phyloP scores from a whole-genome alignment of 257 asterid genomes.

The Solanum sejunctum region DNA sequence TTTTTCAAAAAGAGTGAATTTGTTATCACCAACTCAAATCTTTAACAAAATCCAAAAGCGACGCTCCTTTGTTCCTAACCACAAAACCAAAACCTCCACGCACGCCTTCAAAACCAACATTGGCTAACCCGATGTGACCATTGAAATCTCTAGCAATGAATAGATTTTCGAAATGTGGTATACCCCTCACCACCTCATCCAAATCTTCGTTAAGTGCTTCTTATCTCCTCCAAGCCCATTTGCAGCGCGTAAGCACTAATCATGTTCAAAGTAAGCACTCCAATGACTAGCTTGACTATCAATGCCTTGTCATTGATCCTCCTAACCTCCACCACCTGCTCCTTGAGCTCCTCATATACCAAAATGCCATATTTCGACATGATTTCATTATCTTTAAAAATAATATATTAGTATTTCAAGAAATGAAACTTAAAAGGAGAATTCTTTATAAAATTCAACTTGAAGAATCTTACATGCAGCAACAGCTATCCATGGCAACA shows the following conservation, averaged over 20 bases:
- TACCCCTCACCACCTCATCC: neutral
- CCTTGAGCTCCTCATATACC: neutral
- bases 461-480: conserved; percentile 40
- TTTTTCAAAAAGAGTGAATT: neutral
- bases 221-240: neutral
- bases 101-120: neutral
- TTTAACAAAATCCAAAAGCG: neutral
- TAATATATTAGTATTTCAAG: neutral
- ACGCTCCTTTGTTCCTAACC: neutral
- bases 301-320: neutral
- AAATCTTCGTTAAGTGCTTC: neutral
- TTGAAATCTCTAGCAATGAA: neutral
- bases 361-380: neutral
- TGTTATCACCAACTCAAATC: neutral
- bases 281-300: neutral
- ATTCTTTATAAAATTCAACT: neutral
- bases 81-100: neutral
- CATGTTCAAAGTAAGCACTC: neutral
- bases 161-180: neutral
- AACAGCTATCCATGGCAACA: conserved; percentile 65
- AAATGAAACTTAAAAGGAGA: conserved; percentile 3
- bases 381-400: neutral
- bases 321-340: neutral
- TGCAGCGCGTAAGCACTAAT: neutral
- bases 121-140: neutral